Evolutionary conservation across 805 yeast genomes (phyloP).

Genomic region (Saccharomycopsis capsularis): DNA sequence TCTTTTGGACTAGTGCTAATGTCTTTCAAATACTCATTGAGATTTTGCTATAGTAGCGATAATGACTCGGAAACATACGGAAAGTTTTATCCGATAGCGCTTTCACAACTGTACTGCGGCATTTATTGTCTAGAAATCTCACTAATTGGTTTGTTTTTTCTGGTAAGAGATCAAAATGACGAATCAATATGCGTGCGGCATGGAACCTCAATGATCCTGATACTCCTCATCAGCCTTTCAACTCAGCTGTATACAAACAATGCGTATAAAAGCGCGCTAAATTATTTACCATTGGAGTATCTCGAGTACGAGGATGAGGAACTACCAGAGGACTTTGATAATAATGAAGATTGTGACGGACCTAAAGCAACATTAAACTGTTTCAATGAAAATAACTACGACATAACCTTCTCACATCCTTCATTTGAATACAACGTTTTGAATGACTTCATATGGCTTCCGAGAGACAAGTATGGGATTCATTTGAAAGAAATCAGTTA

Average conservation of each 20-base stretch:
- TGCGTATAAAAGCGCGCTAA: conserved; percentile 33
- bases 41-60: conserved; percentile 45
- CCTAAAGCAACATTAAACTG: conserved; percentile 9
- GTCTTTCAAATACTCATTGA: conserved; percentile 65
- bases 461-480: conserved; percentile 34
- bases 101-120: conserved; percentile 74
- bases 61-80: conserved; percentile 65
- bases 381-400: conserved; percentile 9
- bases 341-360: neutral
- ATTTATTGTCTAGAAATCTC: conserved; percentile 75
- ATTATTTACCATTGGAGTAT: conserved; percentile 32
- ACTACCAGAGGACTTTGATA: conserved; percentile 16
- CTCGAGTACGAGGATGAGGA: conserved; percentile 8
- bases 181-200: conserved; percentile 39
- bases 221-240: conserved; percentile 47
- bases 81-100: conserved; percentile 61
- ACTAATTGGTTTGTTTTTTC: conserved; percentile 65
- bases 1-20: conserved; percentile 51
- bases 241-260: conserved; percentile 48
- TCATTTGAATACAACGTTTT: conserved; percentile 17
- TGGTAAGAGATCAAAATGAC: conserved; percentile 46
- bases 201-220: conserved; percentile 45
- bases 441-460: conserved; percentile 35
- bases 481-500: conserved; percentile 25
- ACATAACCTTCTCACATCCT: conserved; percentile 23